phyloP scores from a whole-genome alignment of 2,329 filamentous ascomycete species.

The Botrytis tulipae region DNA sequence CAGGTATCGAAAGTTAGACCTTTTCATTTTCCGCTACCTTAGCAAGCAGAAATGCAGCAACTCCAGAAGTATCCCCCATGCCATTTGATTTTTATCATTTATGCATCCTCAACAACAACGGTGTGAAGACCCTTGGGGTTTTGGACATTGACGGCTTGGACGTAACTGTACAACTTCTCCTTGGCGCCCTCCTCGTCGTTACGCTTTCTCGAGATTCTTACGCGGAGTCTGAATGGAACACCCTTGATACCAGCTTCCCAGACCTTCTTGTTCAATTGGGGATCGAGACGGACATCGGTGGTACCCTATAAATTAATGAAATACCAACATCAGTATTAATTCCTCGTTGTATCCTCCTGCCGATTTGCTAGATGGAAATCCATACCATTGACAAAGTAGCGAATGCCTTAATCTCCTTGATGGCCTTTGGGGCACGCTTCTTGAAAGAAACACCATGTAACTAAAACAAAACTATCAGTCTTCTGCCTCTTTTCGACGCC shows the following conservation, averaged over 20 bases:
- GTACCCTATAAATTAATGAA: slow-evolving; percentile 67
- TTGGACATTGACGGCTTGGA: slow-evolving; percentile 99
- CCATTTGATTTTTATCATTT: slow-evolving; percentile 35
- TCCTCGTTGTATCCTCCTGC: not conserved
- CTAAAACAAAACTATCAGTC: slow-evolving; percentile 60
- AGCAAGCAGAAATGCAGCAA: slow-evolving; percentile 36
- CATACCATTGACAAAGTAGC: slow-evolving; percentile 94
- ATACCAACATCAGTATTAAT: slow-evolving; percentile 19
- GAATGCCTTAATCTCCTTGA: slow-evolving; percentile 99
- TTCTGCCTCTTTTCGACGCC: slow-evolving; percentile 21
- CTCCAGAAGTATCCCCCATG: slow-evolving; percentile 34
- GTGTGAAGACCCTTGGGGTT: slow-evolving; percentile 97
- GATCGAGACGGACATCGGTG: slow-evolving; percentile 94
- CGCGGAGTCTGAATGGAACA: slow-evolving; percentile 92
- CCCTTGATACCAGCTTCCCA: slow-evolving; percentile 99
- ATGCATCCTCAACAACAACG: slow-evolving; percentile 74
- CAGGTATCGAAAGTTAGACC: slow-evolving; percentile 30
- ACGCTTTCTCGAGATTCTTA: slow-evolving; percentile 98
- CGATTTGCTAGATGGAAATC: slow-evolving; percentile 2
- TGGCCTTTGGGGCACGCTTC: slow-evolving; percentile 96
- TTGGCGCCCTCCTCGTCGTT: slow-evolving; percentile 99
- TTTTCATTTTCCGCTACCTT: slow-evolving; percentile 38
- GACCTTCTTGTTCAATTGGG: slow-evolving; percentile 99
- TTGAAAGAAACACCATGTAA: slow-evolving; percentile 98
- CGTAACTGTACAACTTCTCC: slow-evolving; percentile 99